Conservation (phyloP, 1,284 basidiomycete species). For the Lentinula novae-zelandiae region DNA sequence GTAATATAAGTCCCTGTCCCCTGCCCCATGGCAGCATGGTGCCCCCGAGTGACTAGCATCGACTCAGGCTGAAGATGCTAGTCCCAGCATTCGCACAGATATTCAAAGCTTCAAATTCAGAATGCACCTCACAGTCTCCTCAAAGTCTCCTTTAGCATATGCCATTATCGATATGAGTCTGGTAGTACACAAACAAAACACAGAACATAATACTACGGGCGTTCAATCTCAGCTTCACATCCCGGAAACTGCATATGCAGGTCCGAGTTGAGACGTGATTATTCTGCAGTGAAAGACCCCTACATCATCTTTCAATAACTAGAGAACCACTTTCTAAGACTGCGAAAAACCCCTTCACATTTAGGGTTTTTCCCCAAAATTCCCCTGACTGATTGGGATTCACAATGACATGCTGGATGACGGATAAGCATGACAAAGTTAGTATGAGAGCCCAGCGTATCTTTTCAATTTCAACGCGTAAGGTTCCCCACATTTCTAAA, state of each 20-base stretch:
- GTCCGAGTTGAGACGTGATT: slow-evolving; percentile 31
- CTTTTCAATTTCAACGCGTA: too few species aligned
- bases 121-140: slow-evolving; percentile 14
- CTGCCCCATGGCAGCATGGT: slow-evolving; percentile 26
- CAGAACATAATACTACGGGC: too few species aligned
- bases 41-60: slow-evolving; percentile 25
- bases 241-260: slow-evolving; percentile 24
- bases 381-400: slow-evolving; percentile 42
- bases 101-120: too few species aligned
- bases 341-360: slow-evolving; percentile 37
- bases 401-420: slow-evolving; percentile 36
- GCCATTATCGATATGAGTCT: not conserved
- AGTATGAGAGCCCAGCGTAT: too few species aligned
- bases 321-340: slow-evolving; percentile 20
- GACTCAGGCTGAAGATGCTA: too few species aligned
- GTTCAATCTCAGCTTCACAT: slow-evolving; percentile 39
- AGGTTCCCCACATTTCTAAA: too few species aligned
- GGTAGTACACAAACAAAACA: not conserved
- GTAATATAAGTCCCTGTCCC: slow-evolving; percentile 21
- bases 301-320: not conserved
- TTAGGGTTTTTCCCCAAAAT: slow-evolving; percentile 36
- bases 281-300: slow-evolving; percentile 18
- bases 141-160: slow-evolving; percentile 10
- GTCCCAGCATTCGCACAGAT: too few species aligned
- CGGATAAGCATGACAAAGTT: not conserved